phyloP scores from a whole-genome alignment of 139 green algal genomes.

The Coelastrella sp. region DNA sequence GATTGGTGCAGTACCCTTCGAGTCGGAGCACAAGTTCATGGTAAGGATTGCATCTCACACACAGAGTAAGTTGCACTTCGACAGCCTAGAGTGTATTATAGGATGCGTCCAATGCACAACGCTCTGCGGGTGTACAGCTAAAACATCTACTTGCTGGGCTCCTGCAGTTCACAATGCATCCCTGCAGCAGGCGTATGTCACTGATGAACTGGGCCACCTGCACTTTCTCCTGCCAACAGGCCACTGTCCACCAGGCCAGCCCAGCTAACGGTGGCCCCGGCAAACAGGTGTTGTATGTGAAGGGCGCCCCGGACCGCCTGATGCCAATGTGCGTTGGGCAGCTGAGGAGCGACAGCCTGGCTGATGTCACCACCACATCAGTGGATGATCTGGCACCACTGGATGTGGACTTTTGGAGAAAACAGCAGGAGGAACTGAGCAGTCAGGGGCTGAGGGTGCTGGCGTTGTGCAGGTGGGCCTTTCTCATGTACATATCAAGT shows the following conservation, averaged over 20 bases:
- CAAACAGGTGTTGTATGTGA: conserved; percentile 45
- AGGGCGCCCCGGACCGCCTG: conserved; percentile 54
- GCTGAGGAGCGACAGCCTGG: background rate
- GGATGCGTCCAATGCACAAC: too few relatives aligned
- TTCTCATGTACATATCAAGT: too few relatives aligned
- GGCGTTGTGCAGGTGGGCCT: conserved; percentile 45
- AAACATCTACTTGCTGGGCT: too few relatives aligned
- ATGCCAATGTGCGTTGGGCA: conserved; percentile 49
- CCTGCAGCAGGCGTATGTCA: too few relatives aligned
- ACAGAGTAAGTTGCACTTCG: background rate
- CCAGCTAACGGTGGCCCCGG: background rate
- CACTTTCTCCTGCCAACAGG: conserved; percentile 3
- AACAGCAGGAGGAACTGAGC: conserved; percentile 51
- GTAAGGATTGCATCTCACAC: background rate
- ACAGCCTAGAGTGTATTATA: background rate
- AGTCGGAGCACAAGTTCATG: conserved; percentile 57
- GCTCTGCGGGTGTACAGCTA: too few relatives aligned
- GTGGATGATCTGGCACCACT: conserved; percentile 33
- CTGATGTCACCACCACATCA: background rate
- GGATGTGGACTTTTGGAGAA: conserved; percentile 40
- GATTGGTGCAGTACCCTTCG: conserved; percentile 50
- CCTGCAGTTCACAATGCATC: too few relatives aligned
- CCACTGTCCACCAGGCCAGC: conserved; percentile 42
- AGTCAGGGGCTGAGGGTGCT: conserved; percentile 55
- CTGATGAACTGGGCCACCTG: too few relatives aligned